phyloP scores from a whole-genome alignment of 176 grass and related monocot species.

The Chloris gayana region DNA sequence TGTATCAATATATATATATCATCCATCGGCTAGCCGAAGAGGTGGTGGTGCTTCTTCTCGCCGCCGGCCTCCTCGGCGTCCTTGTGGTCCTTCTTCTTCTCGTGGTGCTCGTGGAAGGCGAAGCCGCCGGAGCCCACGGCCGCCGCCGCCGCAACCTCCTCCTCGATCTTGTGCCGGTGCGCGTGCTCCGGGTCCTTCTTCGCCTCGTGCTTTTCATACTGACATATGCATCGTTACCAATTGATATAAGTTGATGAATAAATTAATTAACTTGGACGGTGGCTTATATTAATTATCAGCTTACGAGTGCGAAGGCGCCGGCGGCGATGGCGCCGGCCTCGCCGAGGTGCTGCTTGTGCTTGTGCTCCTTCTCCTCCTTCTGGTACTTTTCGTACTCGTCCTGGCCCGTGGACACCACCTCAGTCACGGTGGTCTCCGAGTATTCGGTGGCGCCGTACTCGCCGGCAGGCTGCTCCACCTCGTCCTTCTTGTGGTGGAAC shows the following conservation, averaged over 20 bases:
- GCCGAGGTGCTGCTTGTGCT: conserved; percentile 70
- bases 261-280: no score
- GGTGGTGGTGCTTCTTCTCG: conserved; percentile 64
- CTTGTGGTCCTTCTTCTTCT: conserved; percentile 65
- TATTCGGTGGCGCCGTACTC: conserved; percentile 19
- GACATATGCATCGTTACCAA: no score
- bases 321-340: conserved; percentile 51
- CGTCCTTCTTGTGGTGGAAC: conserved; percentile 61
- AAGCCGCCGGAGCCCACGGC: conserved; percentile 60
- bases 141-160: conserved; percentile 58
- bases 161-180: conserved; percentile 68
- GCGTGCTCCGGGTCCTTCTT: conserved; percentile 76
- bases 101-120: conserved; percentile 77
- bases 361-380: conserved; percentile 75
- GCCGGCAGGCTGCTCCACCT: conserved; percentile 19
- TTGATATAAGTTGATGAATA: no score
- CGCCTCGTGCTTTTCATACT: conserved; percentile 77
- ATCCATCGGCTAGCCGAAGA: conserved; percentile 37
- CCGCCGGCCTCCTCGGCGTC: conserved; percentile 53
- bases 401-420: conserved; percentile 32
- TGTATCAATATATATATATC: no score
- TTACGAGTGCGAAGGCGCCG: conserved; percentile 62
- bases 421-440: conserved; percentile 41
- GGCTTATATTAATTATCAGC: no score
- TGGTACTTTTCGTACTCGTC: conserved; percentile 41